These are phyloP conservation scores for Cystofilobasidium ferigula DNA, from an alignment of 768 basidiomycete genomes.

Conservation along the genomic window DNA sequence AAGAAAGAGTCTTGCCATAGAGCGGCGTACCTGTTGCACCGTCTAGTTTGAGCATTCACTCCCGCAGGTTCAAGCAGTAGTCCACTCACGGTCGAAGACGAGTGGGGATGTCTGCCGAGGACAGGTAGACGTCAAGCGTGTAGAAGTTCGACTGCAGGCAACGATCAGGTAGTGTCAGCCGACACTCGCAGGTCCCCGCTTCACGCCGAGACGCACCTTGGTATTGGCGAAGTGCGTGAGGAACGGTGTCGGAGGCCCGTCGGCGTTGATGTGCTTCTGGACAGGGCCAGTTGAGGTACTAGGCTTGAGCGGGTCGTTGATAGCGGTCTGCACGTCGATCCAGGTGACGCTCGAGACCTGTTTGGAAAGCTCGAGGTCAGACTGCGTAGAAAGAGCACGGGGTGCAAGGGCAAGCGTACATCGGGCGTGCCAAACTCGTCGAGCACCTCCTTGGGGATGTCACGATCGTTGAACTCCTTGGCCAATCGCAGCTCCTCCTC, in stretches of 20 bases:
- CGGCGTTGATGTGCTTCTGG: slow-evolving; percentile 53
- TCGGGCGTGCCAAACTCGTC: slow-evolving; percentile 81
- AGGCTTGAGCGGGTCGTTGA: slow-evolving; percentile 35
- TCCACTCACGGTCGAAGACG: slow-evolving; percentile 64
- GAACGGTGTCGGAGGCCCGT: slow-evolving; percentile 63
- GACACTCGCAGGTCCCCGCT: neutral
- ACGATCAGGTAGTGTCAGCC: slow-evolving; percentile 1
- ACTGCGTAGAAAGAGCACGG: neutral
- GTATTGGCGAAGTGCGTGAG: slow-evolving; percentile 92
- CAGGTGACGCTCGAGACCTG: slow-evolving; percentile 65
- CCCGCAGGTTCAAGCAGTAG: no score
- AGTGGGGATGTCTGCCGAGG: slow-evolving; percentile 59
- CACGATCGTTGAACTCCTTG: slow-evolving; percentile 70
- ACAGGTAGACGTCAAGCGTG: slow-evolving; percentile 64
- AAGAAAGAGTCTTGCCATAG: slow-evolving; percentile 77
- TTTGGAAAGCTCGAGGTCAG: no score
- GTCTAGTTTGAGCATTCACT: no score
- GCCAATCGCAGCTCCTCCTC: slow-evolving; percentile 62
- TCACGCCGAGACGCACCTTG: slow-evolving; percentile 45
- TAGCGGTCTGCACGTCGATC: slow-evolving; percentile 59
- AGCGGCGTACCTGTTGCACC: slow-evolving; percentile 52
- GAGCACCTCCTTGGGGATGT: slow-evolving; percentile 70
- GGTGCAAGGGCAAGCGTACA: slow-evolving; percentile 39
- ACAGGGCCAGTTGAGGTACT: slow-evolving; percentile 40
- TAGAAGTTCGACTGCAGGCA: slow-evolving; percentile 75